These are phyloP conservation scores for Miscanthus sacchariflorus DNA, from an alignment of 202 grass and related monocot genomes.

Conservation along the genomic window DNA sequence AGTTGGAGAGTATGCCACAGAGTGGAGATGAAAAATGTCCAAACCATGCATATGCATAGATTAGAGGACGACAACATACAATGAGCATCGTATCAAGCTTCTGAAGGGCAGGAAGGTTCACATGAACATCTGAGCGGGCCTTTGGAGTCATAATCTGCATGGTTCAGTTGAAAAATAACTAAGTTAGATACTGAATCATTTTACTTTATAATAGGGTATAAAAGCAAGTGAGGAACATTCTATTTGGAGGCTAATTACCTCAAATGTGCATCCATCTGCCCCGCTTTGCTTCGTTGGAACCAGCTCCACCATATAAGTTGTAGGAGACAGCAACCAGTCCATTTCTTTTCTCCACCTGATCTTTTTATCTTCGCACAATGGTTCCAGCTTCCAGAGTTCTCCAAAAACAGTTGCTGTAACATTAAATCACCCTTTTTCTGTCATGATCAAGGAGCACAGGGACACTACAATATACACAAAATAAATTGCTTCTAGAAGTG, in stretches of 20 bases:
- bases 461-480: not conserved
- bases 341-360: constrained; percentile 92
- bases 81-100: constrained; percentile 97
- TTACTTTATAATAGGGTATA: not conserved
- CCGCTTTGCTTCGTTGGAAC: constrained; percentile 92
- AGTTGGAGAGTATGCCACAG: not conserved
- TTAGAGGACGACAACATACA: constrained; percentile 59
- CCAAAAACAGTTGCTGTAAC: constrained; percentile 85
- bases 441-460: not conserved
- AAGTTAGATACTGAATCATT: constrained; percentile 10
- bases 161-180: not conserved
- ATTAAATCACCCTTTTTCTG: constrained; percentile 18
- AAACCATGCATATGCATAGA: not conserved
- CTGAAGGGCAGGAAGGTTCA: constrained; percentile 95
- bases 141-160: constrained; percentile 97
- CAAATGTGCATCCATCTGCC: constrained; percentile 76
- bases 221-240: not conserved
- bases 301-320: constrained; percentile 95
- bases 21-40: not conserved
- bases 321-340: constrained; percentile 95
- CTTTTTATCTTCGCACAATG: constrained; percentile 83
- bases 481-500: constrained; percentile 18
- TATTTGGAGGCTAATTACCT: constrained; percentile 56
- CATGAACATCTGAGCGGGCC: constrained; percentile 91
- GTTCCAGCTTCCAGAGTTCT: constrained; percentile 97